Base-by-base conservation (phyloP, 2,329 filamentous ascomycete species). In the Sporothrix humicola region DNA sequence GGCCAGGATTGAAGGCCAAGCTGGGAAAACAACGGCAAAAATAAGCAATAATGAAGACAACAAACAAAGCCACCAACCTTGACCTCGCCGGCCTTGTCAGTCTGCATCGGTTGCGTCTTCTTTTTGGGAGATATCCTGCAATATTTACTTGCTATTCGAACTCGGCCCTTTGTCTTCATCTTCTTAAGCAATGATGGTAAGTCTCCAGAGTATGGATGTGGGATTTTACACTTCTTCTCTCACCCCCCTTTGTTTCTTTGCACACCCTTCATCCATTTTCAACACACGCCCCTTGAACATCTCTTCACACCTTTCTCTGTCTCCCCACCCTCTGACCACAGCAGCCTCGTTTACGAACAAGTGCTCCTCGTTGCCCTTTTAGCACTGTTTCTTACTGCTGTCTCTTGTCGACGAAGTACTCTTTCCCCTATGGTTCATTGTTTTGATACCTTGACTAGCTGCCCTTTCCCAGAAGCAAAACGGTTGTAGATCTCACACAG, bases 261-360 rank as follows among this genome's bases (percentile, higher is more conserved):
- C 52, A 52, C 65, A 37, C 65, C 20, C 65, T 46, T 44, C 65
- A 12, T 26, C 42, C 65, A 12, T 26, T 20, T 26, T 13, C 20
- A 37, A 1, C 7, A 37, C 65, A 68, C 63, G 7, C 61, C n/a
- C 37, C 63, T 31, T 13, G 4, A 37, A 31, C 20, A 8, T 23
- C 46, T 52, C 23, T 31, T 31, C 63, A 48, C 46, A 2, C 10
- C 26, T 37, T 10, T 20, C 66, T 54, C 17, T 46, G 17, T 65
- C 48, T 54, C 26, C 31, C 48, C 66, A 69, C 17, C 20, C 63
- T 52, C 63, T 50, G 63, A 37, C 63, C 23, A 68, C 44, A 68
- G 23, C 26, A 54, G 65, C 65, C 48, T 56, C 48, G 48, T 54
- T 69, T 20, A 37, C 31, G 31, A 37, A 7, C 7, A 9, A 17